phyloP scores from a whole-genome alignment of 192 early-diverging fungal genomes.

The Dissophora globulifera region DNA sequence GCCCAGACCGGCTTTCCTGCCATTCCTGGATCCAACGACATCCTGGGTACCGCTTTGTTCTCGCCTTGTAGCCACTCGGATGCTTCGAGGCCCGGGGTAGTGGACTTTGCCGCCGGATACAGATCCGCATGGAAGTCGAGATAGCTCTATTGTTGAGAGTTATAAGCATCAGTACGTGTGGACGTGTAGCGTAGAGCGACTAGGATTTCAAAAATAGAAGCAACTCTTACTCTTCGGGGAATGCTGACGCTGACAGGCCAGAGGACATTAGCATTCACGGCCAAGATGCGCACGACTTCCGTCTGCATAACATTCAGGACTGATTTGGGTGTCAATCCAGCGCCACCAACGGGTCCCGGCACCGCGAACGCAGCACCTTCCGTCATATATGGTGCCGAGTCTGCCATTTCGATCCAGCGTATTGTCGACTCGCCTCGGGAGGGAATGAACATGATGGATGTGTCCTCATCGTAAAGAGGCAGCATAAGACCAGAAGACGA shows the following conservation, averaged over 20 bases:
- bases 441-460: slow-evolving; percentile 75
- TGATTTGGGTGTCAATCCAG: slow-evolving; percentile 74
- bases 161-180: background rate
- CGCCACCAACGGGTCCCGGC: slow-evolving; percentile 62
- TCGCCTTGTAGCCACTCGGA: slow-evolving; percentile 71
- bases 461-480: slow-evolving; percentile 86
- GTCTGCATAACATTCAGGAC: slow-evolving; percentile 77
- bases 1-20: slow-evolving; percentile 22
- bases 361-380: slow-evolving; percentile 59
- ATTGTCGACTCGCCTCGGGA: slow-evolving; percentile 73
- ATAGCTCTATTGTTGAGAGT: slow-evolving; percentile 60
- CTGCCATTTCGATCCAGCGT: slow-evolving; percentile 72
- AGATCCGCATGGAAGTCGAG: slow-evolving; percentile 88
- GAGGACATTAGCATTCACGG: slow-evolving; percentile 67
- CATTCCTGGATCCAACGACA: slow-evolving; percentile 65
- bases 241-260: slow-evolving; percentile 76
- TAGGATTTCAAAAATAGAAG: background rate
- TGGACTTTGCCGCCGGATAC: slow-evolving; percentile 83
- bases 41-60: slow-evolving; percentile 50
- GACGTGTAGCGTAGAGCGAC: background rate
- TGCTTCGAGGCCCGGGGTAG: slow-evolving; percentile 61
- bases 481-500: slow-evolving; percentile 75
- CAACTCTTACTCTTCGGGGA: slow-evolving; percentile 65
- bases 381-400: slow-evolving; percentile 55
- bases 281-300: slow-evolving; percentile 72